phyloP scores from a whole-genome alignment of 1,139 yeast genomes.

The Hyphopichia fennica region DNA sequence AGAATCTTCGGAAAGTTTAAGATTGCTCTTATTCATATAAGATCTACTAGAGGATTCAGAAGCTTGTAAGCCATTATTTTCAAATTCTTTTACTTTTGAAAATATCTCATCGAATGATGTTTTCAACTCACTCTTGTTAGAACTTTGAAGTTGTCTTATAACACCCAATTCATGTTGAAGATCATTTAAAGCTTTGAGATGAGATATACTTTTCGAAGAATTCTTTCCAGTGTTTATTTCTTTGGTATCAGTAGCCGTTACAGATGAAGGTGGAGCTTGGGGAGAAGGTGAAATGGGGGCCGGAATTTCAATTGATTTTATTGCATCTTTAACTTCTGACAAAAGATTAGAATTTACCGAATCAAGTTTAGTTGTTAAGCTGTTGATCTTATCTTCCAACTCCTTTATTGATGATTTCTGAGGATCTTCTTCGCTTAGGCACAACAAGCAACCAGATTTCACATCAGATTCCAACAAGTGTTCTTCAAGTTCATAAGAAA shows the following conservation, averaged over 20 bases:
- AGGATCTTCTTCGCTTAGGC: constrained; percentile 44
- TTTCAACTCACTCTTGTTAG: constrained; percentile 45
- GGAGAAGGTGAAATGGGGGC: constrained; percentile 9
- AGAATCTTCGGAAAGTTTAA: constrained; percentile 72
- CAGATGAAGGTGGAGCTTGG: constrained; percentile 3
- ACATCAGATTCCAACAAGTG: constrained; percentile 54
- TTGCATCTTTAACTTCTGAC: constrained; percentile 22
- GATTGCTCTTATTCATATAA: constrained; percentile 78
- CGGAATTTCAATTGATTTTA: constrained; percentile 23
- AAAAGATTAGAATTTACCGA: constrained; percentile 22
- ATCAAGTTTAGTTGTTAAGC: constrained; percentile 29
- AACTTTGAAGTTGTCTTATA: constrained; percentile 57
- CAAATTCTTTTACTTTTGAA: constrained; percentile 50
- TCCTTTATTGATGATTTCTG: constrained; percentile 20
- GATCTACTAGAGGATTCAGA: constrained; percentile 54
- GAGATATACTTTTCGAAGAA: constrained; percentile 1
- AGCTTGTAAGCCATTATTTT: constrained; percentile 40
- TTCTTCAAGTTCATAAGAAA: constrained; percentile 83
- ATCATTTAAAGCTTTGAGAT: constrained; percentile 8
- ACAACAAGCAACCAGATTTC: constrained; percentile 57
- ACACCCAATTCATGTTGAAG: constrained; percentile 61
- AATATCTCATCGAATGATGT: constrained; percentile 46
- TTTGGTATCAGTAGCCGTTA: constrained; percentile 2
- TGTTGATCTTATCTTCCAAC: constrained; percentile 29
- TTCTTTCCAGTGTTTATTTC: constrained; percentile 4